Evolutionary conservation across 2,329 filamentous ascomycete genomes (phyloP), one percentile per base, ranked within the genome.

Genomic region (Paracamarosporium sp.): DNA sequence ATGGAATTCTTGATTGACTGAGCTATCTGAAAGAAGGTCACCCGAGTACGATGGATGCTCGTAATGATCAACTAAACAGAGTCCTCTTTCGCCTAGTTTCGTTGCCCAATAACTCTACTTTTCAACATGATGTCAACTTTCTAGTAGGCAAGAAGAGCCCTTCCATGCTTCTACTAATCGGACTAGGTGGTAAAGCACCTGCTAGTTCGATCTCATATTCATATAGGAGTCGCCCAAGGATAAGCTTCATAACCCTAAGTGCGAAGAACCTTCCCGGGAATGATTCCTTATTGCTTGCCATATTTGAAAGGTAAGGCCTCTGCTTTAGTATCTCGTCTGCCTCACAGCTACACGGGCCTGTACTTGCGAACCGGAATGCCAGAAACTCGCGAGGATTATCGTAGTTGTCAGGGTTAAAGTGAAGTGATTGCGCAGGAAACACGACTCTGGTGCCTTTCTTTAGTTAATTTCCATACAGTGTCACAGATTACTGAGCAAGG

Each of bases 261-360:
- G 57, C 53, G 25, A 53, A 53, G 27, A 56, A 56, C 20, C 48
- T 33, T 4, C 57, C 57, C 6, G 57, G 47, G 27, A 53, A 60
- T 0, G 41, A 30, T 31, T 59, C 51, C 46, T 55, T 55, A 30
- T 31, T 59, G 56, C 46, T 55, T 55, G 7, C 56, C 52, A 30
- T 59, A 59, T 5, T 52, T 46, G 38, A 55, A 55, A 1, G 53
- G 38, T 8, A 54, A 20, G 31, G 46, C 56, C 17, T 17, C 54
- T 54, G 25, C 28, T 50, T 54, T 3, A 36, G n/a, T 8, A 17
- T 9, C 3, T 22, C 44, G 38, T 54, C 50, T 3, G 24, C 6
- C 1, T 24, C 36, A 30, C 55, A 54, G 3, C 22, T 28, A 31
- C 50, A 57, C 3, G 56, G 51, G 5, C 52, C 56, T 7, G 52